phyloP scores from a whole-genome alignment of 371 early-diverging fungal genomes.

The Nosema granulosis region DNA sequence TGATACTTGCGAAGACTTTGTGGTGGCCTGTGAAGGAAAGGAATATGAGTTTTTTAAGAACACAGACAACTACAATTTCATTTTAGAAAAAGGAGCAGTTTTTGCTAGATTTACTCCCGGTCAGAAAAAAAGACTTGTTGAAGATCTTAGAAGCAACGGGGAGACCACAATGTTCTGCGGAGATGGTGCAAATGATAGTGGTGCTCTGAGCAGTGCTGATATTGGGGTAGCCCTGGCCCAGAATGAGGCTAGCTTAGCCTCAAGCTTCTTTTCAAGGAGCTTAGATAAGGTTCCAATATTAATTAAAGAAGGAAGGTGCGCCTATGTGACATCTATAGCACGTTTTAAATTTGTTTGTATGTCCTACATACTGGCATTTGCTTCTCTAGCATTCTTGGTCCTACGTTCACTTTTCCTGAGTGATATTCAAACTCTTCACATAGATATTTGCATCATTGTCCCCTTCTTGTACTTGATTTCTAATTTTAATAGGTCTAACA shows the following conservation, averaged over 20 bases:
- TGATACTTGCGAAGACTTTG: conserved; percentile 58
- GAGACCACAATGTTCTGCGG: conserved; percentile 69
- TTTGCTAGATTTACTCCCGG: conserved; percentile 98
- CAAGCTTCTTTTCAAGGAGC: conserved; percentile 85
- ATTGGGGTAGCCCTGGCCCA: conserved; percentile 90
- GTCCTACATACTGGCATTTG: conserved; percentile 81
- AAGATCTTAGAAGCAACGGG: conserved; percentile 47
- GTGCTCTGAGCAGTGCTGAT: conserved; percentile 91
- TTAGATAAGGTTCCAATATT: conserved; percentile 82
- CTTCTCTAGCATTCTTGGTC: conserved; percentile 77
- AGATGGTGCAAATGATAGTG: conserved; percentile 99
- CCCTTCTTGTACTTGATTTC: conserved; percentile 53
- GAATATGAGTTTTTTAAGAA: conserved; percentile 63
- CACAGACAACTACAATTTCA: conserved; percentile 32
- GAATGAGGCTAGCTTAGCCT: conserved; percentile 91
- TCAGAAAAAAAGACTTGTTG: conserved; percentile 72
- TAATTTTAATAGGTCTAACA: conserved; percentile 34
- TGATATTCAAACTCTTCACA: conserved; percentile 63
- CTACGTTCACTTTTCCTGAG: conserved; percentile 64
- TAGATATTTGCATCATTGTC: conserved; percentile 59
- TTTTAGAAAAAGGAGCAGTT: conserved; percentile 67
- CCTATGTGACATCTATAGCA: conserved; percentile 87
- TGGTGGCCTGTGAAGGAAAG: conserved; percentile 63
- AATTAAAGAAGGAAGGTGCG: conserved; percentile 89
- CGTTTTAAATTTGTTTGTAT: conserved; percentile 94